Percentiles rank a stretch among this genome's conserved stretches.
Evolutionary conservation across 2,329 filamentous ascomycete genomes (phyloP).

Genomic region (Scleromitrula shiraiana): DNA sequence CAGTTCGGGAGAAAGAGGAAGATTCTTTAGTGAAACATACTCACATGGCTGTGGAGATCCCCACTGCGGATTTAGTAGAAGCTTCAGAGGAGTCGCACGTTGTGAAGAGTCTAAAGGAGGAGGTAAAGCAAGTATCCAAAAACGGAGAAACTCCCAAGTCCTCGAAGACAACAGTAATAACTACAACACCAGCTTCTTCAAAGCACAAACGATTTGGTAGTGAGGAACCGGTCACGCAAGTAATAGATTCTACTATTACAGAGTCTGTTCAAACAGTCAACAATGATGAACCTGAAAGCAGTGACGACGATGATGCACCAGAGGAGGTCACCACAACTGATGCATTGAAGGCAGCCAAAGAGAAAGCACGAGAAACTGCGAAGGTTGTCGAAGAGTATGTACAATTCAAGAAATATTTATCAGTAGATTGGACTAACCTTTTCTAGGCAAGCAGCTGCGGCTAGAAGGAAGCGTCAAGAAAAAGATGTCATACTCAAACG

Average conservation of each 20-base stretch:
- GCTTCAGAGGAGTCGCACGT: not conserved
- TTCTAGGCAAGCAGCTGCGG: constrained; percentile 20
- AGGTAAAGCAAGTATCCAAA: not conserved
- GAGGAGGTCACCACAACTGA: constrained; percentile 24
- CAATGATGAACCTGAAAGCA: constrained; percentile 14
- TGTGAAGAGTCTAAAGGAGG: not conserved
- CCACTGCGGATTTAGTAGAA: constrained; percentile 5
- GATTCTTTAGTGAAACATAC: constrained; percentile 7
- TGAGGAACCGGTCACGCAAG: constrained; percentile 15
- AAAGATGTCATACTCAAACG: constrained; percentile 20
- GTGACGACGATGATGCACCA: constrained; percentile 29
- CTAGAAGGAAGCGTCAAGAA: constrained; percentile 26
- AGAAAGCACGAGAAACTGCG: constrained; percentile 19
- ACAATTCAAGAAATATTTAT: not conserved
- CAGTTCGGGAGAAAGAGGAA: constrained; percentile 18
- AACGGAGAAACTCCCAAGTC: not conserved
- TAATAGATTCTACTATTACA: not conserved
- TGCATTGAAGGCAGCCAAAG: constrained; percentile 17
- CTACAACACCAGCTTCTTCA: not conserved
- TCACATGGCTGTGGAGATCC: constrained; percentile 21
- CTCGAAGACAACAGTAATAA: not conserved
- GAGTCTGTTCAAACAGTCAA: not conserved
- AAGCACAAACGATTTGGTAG: constrained; percentile 23
- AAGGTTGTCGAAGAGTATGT: constrained; percentile 25
- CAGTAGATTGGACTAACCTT: constrained; percentile 5